Base-by-base conservation (phyloP, 2,329 filamentous ascomycete species). In the Colletotrichum navitas region DNA sequence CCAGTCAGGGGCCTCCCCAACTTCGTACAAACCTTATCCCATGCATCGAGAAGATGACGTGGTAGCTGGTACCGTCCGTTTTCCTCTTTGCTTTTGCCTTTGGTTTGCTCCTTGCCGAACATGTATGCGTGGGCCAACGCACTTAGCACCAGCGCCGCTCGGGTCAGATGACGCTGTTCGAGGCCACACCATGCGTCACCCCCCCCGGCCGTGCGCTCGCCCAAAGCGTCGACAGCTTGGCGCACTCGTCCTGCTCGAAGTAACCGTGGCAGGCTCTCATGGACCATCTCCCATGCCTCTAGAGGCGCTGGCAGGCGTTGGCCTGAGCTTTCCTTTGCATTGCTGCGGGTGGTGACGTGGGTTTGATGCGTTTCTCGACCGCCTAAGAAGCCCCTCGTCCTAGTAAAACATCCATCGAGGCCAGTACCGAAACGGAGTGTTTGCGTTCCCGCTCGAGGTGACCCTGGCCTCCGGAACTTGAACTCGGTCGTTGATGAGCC, bases 41-140 rank as follows among this genome's bases (percentile, higher is more conserved):
- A 71, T 12, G 45, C 14, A 7, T 21, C 11, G 24, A 71, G 51
- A 18, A 71, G 24, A 41, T 68, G 68, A n/a, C 36, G 43, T 29
- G 68, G 68, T 10, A 68, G 26, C 34, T 68, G 64, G 7, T 21
- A 11, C 18, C 45, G 52, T 14, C 56, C 51, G 6, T 12, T 18
- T 3, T 51, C 29, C 8, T 26, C 45, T 26, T 60, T 59, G 43
- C 18, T 26, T 18, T 47, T 66, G 21, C 43, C 5, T 14, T 63
- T 63, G 26, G 26, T n/a, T 39, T 63, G 56, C 8, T 58, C 59
- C 59, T 55, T 43, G 11, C 65, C 65, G 39, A 63, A 71, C 65
- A 68, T 71, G 43, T 68, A 71, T 10, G 68, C 68, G 45, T 71
- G 68, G 5, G 68, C 64, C 58, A 71, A 52, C 29, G 65, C 58